Evolutionary conservation across 768 basidiomycete genomes (phyloP).

Genomic region (Tricholoma hemisulphureum): DNA sequence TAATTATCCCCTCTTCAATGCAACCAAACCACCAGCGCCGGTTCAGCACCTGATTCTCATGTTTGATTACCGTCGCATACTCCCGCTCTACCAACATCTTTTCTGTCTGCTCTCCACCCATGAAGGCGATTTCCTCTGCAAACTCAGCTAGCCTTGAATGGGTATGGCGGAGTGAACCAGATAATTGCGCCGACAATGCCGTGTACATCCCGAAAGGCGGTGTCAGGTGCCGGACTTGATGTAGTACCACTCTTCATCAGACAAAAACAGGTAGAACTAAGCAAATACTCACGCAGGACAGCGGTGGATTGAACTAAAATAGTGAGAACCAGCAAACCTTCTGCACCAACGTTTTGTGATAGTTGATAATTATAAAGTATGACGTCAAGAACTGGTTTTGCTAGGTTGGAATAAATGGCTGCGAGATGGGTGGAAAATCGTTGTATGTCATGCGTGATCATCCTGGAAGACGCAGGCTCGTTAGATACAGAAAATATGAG

Average conservation of each 20-base stretch:
- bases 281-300: conserved; percentile 60
- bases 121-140: conserved; percentile 85
- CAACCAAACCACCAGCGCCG: conserved; percentile 89
- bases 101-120: conserved; percentile 86
- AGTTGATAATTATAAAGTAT: conserved; percentile 96
- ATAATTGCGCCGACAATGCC: conserved; percentile 81
- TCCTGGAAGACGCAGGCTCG: conserved; percentile 48
- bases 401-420: conserved; percentile 90
- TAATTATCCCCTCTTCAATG: conserved; percentile 92
- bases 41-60: conserved; percentile 77
- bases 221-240: conserved; percentile 80
- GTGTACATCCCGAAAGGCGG: conserved; percentile 93
- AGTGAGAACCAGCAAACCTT: conserved; percentile 82
- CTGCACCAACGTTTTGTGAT: conserved; percentile 91
- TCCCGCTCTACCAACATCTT: conserved; percentile 88
- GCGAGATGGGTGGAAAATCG: conserved; percentile 88
- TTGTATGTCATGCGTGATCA: conserved; percentile 95
- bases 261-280: not conserved
- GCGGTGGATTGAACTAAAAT: conserved; percentile 83
- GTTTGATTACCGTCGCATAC: conserved; percentile 80
- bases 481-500: conserved; percentile 10
- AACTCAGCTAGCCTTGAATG: conserved; percentile 91
- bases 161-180: conserved; percentile 86
- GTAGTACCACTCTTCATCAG: not conserved
- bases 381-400: conserved; percentile 90